Conservation (phyloP, 2,329 filamentous ascomycete species). For the Delphinella strobiligena region DNA sequence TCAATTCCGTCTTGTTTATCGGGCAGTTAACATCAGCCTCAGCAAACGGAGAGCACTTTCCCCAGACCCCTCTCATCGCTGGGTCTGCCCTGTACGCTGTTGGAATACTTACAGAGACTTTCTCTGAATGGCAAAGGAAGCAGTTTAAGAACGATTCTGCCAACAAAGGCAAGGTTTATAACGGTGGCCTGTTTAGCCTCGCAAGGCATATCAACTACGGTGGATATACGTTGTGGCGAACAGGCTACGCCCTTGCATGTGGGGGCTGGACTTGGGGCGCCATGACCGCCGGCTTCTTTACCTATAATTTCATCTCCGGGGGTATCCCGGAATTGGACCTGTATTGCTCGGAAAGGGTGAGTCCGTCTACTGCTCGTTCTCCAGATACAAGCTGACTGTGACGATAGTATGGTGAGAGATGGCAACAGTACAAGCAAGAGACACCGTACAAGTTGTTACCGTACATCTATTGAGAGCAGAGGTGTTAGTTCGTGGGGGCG, state of each 20-base stretch:
- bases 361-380: conserved; percentile 7
- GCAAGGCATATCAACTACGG: conserved; percentile 45
- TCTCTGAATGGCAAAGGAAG: conserved; percentile 45
- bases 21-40: conserved; percentile 36
- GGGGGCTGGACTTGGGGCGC: conserved; percentile 36
- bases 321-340: conserved; percentile 37
- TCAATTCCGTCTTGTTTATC: conserved; percentile 44
- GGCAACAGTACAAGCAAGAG: conserved; percentile 23
- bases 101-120: conserved; percentile 43
- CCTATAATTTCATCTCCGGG: conserved; percentile 33
- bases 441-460: conserved; percentile 29
- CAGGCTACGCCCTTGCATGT: conserved; percentile 35
- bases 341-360: conserved; percentile 33
- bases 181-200: conserved; percentile 36
- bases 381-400: conserved; percentile 1
- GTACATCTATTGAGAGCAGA: conserved; percentile 17
- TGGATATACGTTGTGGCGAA: conserved; percentile 40
- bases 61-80: conserved; percentile 31
- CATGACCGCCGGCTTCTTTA: conserved; percentile 28
- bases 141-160: conserved; percentile 37
- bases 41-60: conserved; percentile 26
- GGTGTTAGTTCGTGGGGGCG: no score
- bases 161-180: conserved; percentile 42
- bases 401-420: conserved; percentile 27
- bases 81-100: conserved; percentile 38